Percentiles rank a stretch among this genome's conserved stretches.
phyloP scores from a whole-genome alignment of 2,329 filamentous ascomycete genomes.

The Cyclaneusma minus region DNA sequence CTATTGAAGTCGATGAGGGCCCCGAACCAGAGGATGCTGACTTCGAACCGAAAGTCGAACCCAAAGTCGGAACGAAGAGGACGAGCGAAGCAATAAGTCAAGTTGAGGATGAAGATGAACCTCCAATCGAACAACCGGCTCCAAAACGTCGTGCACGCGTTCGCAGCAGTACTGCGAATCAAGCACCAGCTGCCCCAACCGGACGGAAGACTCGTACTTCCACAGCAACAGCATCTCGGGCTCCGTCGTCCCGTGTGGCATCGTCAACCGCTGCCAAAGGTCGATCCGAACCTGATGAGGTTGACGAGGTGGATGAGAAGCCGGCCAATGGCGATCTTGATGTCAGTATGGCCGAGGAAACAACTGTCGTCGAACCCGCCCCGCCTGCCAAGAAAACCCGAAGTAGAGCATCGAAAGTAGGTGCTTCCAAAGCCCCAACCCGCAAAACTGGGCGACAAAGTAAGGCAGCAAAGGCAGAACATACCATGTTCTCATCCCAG shows the following conservation, averaged over 20 bases:
- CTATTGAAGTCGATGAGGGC: slow-evolving; percentile 26
- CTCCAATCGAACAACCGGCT: slow-evolving; percentile 18
- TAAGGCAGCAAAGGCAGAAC: slow-evolving; percentile 7
- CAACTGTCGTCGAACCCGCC: slow-evolving; percentile 14
- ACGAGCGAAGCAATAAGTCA: slow-evolving; percentile 36
- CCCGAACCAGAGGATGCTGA: slow-evolving; percentile 18
- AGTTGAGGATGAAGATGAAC: slow-evolving; percentile 4
- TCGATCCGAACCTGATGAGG: slow-evolving; percentile 37
- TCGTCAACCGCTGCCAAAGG: slow-evolving; percentile 29
- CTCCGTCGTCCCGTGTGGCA: slow-evolving; percentile 29
- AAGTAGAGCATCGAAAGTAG: no score
- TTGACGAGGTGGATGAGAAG: slow-evolving; percentile 48
- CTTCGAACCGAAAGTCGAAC: slow-evolving; percentile 15
- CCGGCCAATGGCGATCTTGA: slow-evolving; percentile 52
- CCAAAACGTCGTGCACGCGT: slow-evolving; percentile 23
- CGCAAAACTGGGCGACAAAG: slow-evolving; percentile 8
- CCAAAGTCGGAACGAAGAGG: slow-evolving; percentile 39
- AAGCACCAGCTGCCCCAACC: slow-evolving; percentile 23
- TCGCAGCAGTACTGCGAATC: slow-evolving; percentile 38
- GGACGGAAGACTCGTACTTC: slow-evolving; percentile 31
- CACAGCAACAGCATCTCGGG: slow-evolving; percentile 25
- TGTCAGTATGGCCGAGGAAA: slow-evolving; percentile 36
- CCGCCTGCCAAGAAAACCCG: neutral
- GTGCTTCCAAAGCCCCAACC: neutral
- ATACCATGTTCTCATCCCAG: slow-evolving; percentile 12